phyloP scores from a whole-genome alignment of 2,329 filamentous ascomycete genomes.

The Aspergillus unguis region DNA sequence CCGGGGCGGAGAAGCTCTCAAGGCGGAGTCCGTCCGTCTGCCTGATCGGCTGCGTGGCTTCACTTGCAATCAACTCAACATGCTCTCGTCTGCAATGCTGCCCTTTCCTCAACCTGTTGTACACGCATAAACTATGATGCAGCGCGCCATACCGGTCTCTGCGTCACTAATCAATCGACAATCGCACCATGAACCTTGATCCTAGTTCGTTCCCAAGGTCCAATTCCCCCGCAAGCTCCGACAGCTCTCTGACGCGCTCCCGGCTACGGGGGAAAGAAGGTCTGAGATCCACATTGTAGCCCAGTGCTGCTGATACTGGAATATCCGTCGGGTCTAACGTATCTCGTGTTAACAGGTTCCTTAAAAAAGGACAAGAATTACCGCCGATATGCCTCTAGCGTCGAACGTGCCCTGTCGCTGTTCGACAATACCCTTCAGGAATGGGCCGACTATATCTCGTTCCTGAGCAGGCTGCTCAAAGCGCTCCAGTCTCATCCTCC shows the following conservation, averaged over 20 bases:
- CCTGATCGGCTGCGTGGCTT: slow-evolving; percentile 14
- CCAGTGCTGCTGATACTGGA: not conserved
- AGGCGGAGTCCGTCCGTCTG: slow-evolving; percentile 4
- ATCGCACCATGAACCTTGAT: slow-evolving; percentile 44
- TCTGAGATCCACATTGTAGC: slow-evolving; percentile 43
- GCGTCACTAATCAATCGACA: slow-evolving; percentile 23
- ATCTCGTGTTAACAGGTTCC: slow-evolving; percentile 24
- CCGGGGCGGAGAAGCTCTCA: slow-evolving; percentile 6
- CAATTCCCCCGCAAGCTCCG: slow-evolving; percentile 76
- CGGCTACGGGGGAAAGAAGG: slow-evolving; percentile 74
- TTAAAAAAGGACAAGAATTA: slow-evolving; percentile 63
- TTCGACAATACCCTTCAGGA: slow-evolving; percentile 94
- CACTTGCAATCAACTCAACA: slow-evolving; percentile 12
- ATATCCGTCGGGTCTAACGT: not conserved
- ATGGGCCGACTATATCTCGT: slow-evolving; percentile 99
- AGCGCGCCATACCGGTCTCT: slow-evolving; percentile 20
- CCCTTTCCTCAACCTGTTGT: slow-evolving; percentile 13
- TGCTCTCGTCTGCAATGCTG: slow-evolving; percentile 8
- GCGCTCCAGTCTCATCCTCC: slow-evolving; percentile 82
- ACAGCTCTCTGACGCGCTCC: slow-evolving; percentile 74
- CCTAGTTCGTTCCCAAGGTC: slow-evolving; percentile 41
- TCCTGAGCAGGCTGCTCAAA: slow-evolving; percentile 87
- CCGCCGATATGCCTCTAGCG: slow-evolving; percentile 81
- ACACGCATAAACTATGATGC: slow-evolving; percentile 38
- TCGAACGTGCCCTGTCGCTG: slow-evolving; percentile 81